Percentiles rank a stretch among this genome's conserved stretches.
Evolutionary conservation across 768 basidiomycete genomes (phyloP).

Genomic region (Piloderma croceum): DNA sequence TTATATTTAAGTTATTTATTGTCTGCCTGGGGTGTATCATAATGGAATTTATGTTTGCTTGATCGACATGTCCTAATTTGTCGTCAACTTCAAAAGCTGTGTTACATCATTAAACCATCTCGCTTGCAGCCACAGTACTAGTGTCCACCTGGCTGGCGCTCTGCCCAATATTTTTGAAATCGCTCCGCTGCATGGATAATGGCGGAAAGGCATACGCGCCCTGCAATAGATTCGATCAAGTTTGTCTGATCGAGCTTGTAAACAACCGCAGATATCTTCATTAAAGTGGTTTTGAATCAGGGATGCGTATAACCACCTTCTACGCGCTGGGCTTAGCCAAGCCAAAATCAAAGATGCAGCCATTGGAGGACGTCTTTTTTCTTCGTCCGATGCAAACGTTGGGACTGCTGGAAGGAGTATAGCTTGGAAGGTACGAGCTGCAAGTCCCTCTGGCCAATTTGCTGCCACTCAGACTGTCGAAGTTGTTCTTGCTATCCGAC

Average conservation of each 20-base stretch:
- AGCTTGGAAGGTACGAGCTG: constrained; percentile 68
- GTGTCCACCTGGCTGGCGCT: no score
- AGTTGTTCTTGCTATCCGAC: constrained; percentile 48
- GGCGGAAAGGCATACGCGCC: neutral
- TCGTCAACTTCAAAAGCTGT: no score
- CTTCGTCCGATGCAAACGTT: constrained; percentile 31
- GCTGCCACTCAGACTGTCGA: constrained; percentile 15
- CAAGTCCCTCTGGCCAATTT: constrained; percentile 2
- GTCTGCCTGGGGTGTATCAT: no score
- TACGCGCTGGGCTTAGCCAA: constrained; percentile 49
- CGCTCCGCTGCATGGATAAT: neutral
- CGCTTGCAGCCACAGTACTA: no score
- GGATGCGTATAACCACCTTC: constrained; percentile 38
- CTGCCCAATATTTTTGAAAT: no score
- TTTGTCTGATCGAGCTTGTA: neutral
- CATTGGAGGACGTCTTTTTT: constrained; percentile 54
- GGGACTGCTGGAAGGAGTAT: constrained; percentile 72
- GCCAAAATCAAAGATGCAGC: constrained; percentile 65
- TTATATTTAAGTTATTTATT: no score
- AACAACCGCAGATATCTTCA: neutral
- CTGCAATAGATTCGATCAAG: neutral
- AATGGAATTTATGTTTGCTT: no score
- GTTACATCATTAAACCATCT: no score
- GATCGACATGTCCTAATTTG: no score
- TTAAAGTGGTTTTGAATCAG: constrained; percentile 20